A percentile compares a stretch with the other conserved stretches of the same genome.
Evolutionary conservation across 805 yeast genomes (phyloP).

Genomic region (Wickerhamiella bombiphila): DNA sequence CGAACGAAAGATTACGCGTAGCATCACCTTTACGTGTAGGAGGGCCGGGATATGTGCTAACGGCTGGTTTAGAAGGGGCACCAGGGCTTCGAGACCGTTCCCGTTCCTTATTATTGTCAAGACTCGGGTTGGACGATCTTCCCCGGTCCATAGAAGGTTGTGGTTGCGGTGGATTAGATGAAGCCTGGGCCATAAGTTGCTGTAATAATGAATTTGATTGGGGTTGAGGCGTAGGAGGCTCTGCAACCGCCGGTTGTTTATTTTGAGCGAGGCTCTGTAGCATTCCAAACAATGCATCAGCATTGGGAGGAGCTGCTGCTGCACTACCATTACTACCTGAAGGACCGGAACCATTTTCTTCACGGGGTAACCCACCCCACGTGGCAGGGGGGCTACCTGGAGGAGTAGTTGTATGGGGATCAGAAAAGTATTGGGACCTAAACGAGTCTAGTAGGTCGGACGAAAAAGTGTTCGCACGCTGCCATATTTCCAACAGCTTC

Average conservation of each 20-base stretch:
- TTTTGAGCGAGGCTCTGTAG: constrained; percentile 50
- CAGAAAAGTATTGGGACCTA: constrained; percentile 40
- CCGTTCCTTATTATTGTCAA: constrained; percentile 9
- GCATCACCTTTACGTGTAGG: constrained; percentile 14
- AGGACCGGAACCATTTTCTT: constrained; percentile 14
- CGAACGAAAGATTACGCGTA: constrained; percentile 11
- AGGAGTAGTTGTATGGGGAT: constrained; percentile 44
- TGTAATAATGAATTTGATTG: constrained; percentile 6
- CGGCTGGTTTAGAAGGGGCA: constrained; percentile 7
- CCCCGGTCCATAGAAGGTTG: constrained; percentile 9
- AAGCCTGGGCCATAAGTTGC: constrained; percentile 11
- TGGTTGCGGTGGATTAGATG: not conserved
- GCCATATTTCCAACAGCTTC: constrained; percentile 88
- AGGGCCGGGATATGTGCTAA: constrained; percentile 7
- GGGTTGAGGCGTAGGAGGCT: constrained; percentile 19
- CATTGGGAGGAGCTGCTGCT: constrained; percentile 28
- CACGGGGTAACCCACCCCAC: constrained; percentile 17
- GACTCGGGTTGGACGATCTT: constrained; percentile 6
- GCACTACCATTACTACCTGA: constrained; percentile 15
- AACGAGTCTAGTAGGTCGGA: constrained; percentile 40
- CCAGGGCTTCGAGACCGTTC: constrained; percentile 14
- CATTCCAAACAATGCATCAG: constrained; percentile 31
- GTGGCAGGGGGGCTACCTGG: constrained; percentile 45
- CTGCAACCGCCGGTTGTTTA: constrained; percentile 22
- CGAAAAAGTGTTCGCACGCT: constrained; percentile 62